phyloP scores from a whole-genome alignment of 2,329 filamentous ascomycete genomes.

The Samsoniella hepiali region DNA sequence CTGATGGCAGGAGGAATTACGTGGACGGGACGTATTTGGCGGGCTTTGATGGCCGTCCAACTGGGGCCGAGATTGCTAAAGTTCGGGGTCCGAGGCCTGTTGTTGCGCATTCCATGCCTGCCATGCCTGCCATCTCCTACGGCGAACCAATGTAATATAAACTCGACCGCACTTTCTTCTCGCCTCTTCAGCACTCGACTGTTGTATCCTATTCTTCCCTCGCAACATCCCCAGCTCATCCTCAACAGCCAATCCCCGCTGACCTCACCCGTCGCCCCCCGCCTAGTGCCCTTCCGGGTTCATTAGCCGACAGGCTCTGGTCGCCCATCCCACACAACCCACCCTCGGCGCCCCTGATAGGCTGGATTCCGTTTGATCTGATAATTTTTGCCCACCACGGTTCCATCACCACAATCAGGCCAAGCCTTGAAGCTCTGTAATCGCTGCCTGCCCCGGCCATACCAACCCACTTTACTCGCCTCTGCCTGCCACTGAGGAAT shows the following conservation, averaged over 20 bases:
- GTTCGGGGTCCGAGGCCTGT: not conserved
- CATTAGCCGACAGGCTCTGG: not conserved
- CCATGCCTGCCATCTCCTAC: too few relatives aligned
- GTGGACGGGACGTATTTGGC: not conserved
- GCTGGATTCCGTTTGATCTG: constrained; percentile 13
- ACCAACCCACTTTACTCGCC: not conserved
- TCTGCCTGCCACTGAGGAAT: not conserved
- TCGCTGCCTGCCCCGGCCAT: not conserved
- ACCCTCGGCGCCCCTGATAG: not conserved
- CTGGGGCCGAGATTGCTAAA: not conserved
- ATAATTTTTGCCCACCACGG: constrained; percentile 15
- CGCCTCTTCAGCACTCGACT: not conserved
- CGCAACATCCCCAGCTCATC: too few relatives aligned
- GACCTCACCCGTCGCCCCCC: not conserved
- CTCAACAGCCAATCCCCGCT: not conserved
- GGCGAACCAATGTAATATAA: not conserved
- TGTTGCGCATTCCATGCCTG: too few relatives aligned
- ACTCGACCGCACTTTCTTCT: not conserved
- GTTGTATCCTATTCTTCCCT: too few relatives aligned
- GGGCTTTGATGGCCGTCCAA: too few relatives aligned
- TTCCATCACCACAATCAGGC: constrained; percentile 5
- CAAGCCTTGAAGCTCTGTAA: not conserved
- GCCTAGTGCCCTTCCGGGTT: not conserved
- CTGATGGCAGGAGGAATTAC: too few relatives aligned
- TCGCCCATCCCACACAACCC: constrained; percentile 1